Percentiles rank a stretch among this genome's conserved stretches.
Conservation (phyloP, 2,329 filamentous ascomycete genomes). For the Aureobasidium zeae region DNA sequence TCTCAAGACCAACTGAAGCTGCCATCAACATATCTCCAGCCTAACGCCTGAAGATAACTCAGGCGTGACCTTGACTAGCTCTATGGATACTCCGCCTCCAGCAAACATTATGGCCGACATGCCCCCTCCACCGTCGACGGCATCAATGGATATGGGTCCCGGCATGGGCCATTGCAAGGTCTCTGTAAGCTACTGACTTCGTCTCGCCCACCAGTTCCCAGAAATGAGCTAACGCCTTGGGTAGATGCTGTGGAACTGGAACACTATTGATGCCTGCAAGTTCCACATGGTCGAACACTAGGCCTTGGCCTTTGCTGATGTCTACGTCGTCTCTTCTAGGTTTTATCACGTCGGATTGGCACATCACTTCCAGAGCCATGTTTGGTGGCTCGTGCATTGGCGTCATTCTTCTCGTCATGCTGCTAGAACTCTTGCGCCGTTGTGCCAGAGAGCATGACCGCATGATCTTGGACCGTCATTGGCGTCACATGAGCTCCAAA, state of each 20-base stretch:
- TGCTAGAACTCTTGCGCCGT: conserved; percentile 63
- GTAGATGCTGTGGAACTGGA: conserved; percentile 78
- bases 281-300: background rate
- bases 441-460: conserved; percentile 63
- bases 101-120: background rate
- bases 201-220: too few species aligned
- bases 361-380: conserved; percentile 57
- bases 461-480: conserved; percentile 36
- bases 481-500: too few species aligned
- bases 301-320: too few species aligned
- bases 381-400: conserved; percentile 76
- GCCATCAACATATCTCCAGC: too few species aligned
- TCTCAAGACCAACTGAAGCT: too few species aligned
- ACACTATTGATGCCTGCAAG: conserved; percentile 55
- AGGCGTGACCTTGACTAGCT: background rate
- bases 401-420: conserved; percentile 61
- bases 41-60: too few species aligned
- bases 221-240: too few species aligned
- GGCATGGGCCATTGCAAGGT: conserved; percentile 27
- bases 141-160: background rate
- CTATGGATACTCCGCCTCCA: background rate
- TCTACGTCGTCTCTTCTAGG: conserved; percentile 13
- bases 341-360: conserved; percentile 63
- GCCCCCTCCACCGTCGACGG: background rate
- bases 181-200: conserved; percentile 25